These are phyloP conservation scores for Geotrichum bryndzae DNA, from an alignment of 1,139 yeast species.

Conservation along the genomic window DNA sequence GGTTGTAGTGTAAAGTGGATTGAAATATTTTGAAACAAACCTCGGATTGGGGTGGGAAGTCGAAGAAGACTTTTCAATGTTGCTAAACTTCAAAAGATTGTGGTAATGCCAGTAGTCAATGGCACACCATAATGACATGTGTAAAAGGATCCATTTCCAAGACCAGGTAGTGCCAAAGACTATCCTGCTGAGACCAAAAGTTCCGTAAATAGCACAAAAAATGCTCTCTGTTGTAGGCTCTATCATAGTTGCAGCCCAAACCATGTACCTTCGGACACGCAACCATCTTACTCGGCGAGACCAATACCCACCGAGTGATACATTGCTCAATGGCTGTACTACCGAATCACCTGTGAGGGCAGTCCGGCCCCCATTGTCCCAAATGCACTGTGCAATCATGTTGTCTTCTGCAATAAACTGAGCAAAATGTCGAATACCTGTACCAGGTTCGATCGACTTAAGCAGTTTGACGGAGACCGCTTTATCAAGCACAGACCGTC, in stretches of 20 bases:
- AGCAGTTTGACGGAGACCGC: constrained; percentile 43
- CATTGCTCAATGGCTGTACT: constrained; percentile 63
- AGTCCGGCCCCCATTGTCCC: constrained; percentile 51
- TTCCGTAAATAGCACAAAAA: constrained; percentile 58
- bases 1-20: constrained; percentile 20
- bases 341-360: constrained; percentile 76
- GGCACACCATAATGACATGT: constrained; percentile 56
- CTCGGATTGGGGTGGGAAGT: constrained; percentile 24
- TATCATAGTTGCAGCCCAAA: constrained; percentile 69
- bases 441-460: constrained; percentile 19
- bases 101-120: constrained; percentile 59
- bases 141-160: constrained; percentile 42
- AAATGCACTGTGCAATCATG: constrained; percentile 81
- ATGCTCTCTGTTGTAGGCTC: constrained; percentile 84
- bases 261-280: constrained; percentile 84
- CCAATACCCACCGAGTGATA: constrained; percentile 48
- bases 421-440: constrained; percentile 67
- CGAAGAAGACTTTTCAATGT: constrained; percentile 19
- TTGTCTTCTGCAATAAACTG: constrained; percentile 87
- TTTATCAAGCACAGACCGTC: constrained; percentile 59
- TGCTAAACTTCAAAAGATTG: constrained; percentile 38
- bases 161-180: constrained; percentile 25
- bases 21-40: constrained; percentile 29
- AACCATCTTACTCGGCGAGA: constrained; percentile 75
- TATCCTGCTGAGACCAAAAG: constrained; percentile 51